These are phyloP conservation scores for Cylindrodendrum hubeiense DNA, from an alignment of 2,329 filamentous ascomycete species.

Conservation along the genomic window DNA sequence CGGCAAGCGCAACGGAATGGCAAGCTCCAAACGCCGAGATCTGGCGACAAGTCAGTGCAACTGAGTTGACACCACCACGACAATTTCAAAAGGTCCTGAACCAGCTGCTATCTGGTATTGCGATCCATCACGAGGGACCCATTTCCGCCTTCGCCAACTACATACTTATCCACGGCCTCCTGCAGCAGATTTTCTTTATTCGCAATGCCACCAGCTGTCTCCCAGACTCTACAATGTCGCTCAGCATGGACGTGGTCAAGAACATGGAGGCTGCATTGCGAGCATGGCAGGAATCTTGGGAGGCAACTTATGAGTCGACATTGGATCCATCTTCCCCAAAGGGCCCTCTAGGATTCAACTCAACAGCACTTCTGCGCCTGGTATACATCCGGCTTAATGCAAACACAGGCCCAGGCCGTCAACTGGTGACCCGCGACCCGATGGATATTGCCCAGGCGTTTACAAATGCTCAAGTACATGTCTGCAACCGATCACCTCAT, in stretches of 20 bases:
- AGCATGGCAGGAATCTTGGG: slow-evolving; percentile 22
- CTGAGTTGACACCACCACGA: background rate
- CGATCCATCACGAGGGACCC: slow-evolving; percentile 13
- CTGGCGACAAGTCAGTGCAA: background rate
- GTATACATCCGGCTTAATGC: slow-evolving; percentile 45
- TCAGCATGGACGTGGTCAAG: slow-evolving; percentile 2
- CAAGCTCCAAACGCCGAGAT: slow-evolving; percentile 6
- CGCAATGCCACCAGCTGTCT: slow-evolving; percentile 18
- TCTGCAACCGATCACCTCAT: slow-evolving; percentile 23
- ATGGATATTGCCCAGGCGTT: slow-evolving; percentile 8
- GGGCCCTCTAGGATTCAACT: slow-evolving; percentile 76
- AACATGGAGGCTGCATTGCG: slow-evolving; percentile 16
- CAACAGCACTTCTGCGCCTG: slow-evolving; percentile 45
- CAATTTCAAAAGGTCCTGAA: slow-evolving; percentile 9
- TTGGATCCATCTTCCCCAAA: slow-evolving; percentile 21
- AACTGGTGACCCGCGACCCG: slow-evolving; percentile 9
- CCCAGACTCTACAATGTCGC: background rate
- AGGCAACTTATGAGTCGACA: slow-evolving; percentile 15
- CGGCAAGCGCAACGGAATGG: slow-evolving; percentile 12
- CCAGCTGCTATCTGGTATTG: slow-evolving; percentile 1
- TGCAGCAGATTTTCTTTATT: slow-evolving; percentile 26
- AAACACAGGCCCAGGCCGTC: slow-evolving; percentile 11
- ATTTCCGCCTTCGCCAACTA: slow-evolving; percentile 31
- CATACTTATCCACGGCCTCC: slow-evolving; percentile 26
- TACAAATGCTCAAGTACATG: background rate